Evolutionary conservation across 805 yeast genomes (phyloP).

Genomic region (Ogataea dorogensis): DNA sequence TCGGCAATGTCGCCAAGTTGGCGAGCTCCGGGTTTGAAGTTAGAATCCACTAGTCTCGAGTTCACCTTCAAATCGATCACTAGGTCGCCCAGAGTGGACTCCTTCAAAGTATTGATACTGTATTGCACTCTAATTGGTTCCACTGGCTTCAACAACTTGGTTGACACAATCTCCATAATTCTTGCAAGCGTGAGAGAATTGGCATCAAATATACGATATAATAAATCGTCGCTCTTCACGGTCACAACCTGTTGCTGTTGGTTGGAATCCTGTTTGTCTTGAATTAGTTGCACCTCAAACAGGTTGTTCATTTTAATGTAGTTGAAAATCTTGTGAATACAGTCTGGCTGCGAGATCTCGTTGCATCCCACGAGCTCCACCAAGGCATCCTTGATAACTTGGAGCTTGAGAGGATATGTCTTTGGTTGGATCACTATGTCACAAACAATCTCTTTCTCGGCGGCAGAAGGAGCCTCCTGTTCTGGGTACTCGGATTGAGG

Average conservation of each 20-base stretch:
- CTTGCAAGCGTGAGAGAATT: slow-evolving; percentile 66
- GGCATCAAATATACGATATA: slow-evolving; percentile 44
- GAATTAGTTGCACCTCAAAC: slow-evolving; percentile 33
- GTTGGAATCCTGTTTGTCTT: slow-evolving; percentile 22
- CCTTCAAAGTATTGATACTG: slow-evolving; percentile 70
- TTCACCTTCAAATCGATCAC: slow-evolving; percentile 72
- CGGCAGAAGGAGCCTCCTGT: slow-evolving; percentile 23
- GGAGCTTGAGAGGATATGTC: slow-evolving; percentile 65
- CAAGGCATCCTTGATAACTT: slow-evolving; percentile 59
- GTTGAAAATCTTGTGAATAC: slow-evolving; percentile 46
- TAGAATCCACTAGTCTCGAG: slow-evolving; percentile 37
- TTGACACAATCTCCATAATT: slow-evolving; percentile 63
- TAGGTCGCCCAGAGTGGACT: slow-evolving; percentile 76
- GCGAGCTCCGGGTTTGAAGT: slow-evolving; percentile 36
- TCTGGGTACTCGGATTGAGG: slow-evolving; percentile 25
- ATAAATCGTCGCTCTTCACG: slow-evolving; percentile 43
- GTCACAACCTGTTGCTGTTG: slow-evolving; percentile 28
- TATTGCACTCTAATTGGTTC: slow-evolving; percentile 79
- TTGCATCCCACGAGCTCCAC: slow-evolving; percentile 69
- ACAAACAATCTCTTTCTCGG: slow-evolving; percentile 54
- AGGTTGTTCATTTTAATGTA: slow-evolving; percentile 37
- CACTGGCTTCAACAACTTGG: slow-evolving; percentile 68
- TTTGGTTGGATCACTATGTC: slow-evolving; percentile 80
- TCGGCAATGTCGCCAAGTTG: slow-evolving; percentile 41
- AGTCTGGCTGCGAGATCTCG: slow-evolving; percentile 82